A percentile compares a stretch with the other conserved stretches of the same genome.
Evolutionary conservation across 805 yeast species (phyloP).

Genomic region (Komagataella kurtzmanii): DNA sequence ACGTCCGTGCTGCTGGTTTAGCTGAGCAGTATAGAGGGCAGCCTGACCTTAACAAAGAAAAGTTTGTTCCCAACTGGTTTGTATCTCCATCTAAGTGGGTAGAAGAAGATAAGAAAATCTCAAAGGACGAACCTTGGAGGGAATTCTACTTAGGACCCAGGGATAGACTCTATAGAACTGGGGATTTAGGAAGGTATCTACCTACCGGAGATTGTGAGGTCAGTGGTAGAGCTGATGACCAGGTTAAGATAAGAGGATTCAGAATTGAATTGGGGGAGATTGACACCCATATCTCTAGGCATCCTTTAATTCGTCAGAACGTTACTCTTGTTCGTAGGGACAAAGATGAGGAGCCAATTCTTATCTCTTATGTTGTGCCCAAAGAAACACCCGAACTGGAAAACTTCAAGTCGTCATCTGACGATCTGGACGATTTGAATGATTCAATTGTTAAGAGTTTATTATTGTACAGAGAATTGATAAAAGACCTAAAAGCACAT

Average conservation of each 20-base stretch:
- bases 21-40: slow-evolving; percentile 93
- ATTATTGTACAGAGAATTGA: slow-evolving; percentile 59
- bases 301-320: slow-evolving; percentile 84
- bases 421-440: slow-evolving; percentile 28
- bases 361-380: slow-evolving; percentile 88
- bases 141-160: slow-evolving; percentile 85
- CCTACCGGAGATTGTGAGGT: slow-evolving; percentile 98
- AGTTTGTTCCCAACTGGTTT: slow-evolving; percentile 89
- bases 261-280: slow-evolving; percentile 97
- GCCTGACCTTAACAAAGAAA: slow-evolving; percentile 78
- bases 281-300: slow-evolving; percentile 93
- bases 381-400: slow-evolving; percentile 30
- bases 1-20: slow-evolving; percentile 95
- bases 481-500: slow-evolving; percentile 69
- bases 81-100: slow-evolving; percentile 54
- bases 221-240: slow-evolving; percentile 98
- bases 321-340: slow-evolving; percentile 85
- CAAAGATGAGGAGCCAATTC: slow-evolving; percentile 82
- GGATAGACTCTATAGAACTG: slow-evolving; percentile 92
- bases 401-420: slow-evolving; percentile 35
- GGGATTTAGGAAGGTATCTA: slow-evolving; percentile 91
- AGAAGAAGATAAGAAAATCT: slow-evolving; percentile 32
- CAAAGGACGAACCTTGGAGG: slow-evolving; percentile 52
- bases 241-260: slow-evolving; percentile 96
- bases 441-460: slow-evolving; percentile 72